Percentiles rank a stretch among this genome's conserved stretches.
phyloP scores from a whole-genome alignment of 2,329 filamentous ascomycete genomes.

The Paradendryphiella salina region DNA sequence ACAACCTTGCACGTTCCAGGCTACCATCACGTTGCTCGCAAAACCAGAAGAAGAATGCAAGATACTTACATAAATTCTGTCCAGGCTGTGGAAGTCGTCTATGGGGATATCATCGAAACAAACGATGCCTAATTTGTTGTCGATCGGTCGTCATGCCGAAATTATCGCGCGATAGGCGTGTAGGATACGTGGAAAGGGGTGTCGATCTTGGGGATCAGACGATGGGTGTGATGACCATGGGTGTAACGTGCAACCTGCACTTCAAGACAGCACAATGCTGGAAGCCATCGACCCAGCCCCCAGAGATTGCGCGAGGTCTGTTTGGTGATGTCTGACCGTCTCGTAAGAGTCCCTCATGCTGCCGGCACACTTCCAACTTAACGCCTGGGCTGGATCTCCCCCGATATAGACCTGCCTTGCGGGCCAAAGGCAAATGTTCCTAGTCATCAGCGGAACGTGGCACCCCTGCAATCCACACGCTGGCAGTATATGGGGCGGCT shows the following conservation, averaged over 20 bases:
- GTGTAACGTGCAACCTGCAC: constrained; percentile 19
- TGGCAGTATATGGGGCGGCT: constrained; percentile 18
- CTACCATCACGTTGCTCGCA: not conserved
- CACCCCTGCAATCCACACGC: not conserved
- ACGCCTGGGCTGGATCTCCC: not conserved
- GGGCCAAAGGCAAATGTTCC: not conserved
- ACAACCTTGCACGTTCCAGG: not conserved
- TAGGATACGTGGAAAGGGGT: not conserved
- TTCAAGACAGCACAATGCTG: constrained; percentile 17
- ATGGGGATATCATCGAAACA: not conserved
- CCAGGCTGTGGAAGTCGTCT: not conserved
- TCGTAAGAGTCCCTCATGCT: not conserved
- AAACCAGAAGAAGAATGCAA: not conserved
- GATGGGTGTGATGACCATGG: constrained; percentile 22
- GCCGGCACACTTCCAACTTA: not conserved
- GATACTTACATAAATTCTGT: not conserved
- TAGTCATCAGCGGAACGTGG: not conserved
- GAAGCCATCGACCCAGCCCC: not conserved
- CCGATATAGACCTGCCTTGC: not conserved
- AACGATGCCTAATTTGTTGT: not conserved
- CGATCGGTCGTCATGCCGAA: not conserved
- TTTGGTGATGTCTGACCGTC: not conserved
- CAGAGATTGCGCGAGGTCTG: not conserved
- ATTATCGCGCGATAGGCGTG: not conserved
- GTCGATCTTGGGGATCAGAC: constrained; percentile 23